Base-by-base conservation (phyloP, 1,284 basidiomycete species). In the Cutaneotrichosporon cavernicola region DNA sequence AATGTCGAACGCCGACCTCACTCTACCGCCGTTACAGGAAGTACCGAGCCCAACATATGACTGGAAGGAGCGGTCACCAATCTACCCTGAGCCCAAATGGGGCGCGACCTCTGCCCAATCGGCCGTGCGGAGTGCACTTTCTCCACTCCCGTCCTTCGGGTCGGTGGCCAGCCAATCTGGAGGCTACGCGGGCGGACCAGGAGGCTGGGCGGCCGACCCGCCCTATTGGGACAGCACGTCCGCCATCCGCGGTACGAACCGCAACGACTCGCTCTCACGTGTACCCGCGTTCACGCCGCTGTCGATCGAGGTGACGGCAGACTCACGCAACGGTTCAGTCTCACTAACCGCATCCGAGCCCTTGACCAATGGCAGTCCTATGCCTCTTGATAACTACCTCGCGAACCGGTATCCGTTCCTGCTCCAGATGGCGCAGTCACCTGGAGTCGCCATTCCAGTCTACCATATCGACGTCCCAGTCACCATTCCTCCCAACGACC, bases 401-500 rank as follows among this genome's bases (percentile, higher is more conserved):
- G 56, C 56, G 49, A 22, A 47, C 3, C 53, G 68, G 7, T 69
- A 69, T 26, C 63, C 63, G 4, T 69, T 69, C 61, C 57, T 69
- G 8, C 61, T 58, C 22, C 21, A 40, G 51, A 58, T 65, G 26
- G 56, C 58, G 0, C 46, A 56, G 2, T 21, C 53, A 0, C 57
- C 60, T 2, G 58, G 58, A 13, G 30, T 32, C 2, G n/a, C 21
- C 18, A 47, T 62, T 2, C 61, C 68, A 0, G 63, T 66, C 14
- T 69, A 61, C 56, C 68, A 69, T 53, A 53, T 69, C 43, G 65
- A 69, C 26, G 53, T 69, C n/a, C 65, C 65, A 5, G 38, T 68
- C 21, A 26, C 52, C 14, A 59, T 69, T 3, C 61, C 60, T 1
- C 32, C 55, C n/a, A 57, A 62, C 31, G 34, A 46, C 43, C 22